These are phyloP conservation scores for Cunninghamia lanceolata DNA, from an alignment of 75 land plant species.

Conservation along the genomic window DNA sequence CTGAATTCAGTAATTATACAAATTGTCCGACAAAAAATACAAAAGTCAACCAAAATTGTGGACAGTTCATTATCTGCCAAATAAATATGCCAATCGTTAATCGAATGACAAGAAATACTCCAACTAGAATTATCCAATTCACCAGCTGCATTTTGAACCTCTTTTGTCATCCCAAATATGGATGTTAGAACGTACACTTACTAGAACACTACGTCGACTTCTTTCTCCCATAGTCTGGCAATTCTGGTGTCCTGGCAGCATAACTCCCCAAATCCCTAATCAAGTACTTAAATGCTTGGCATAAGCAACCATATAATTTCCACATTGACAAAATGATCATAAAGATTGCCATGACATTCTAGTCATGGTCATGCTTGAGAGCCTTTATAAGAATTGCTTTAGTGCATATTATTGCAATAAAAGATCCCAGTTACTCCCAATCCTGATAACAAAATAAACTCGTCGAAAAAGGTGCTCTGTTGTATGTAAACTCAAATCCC, in stretches of 20 bases:
- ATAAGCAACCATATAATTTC: neutral
- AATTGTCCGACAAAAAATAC: neutral
- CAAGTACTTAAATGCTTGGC: neutral
- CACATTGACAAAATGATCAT: neutral
- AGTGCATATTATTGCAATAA: slow-evolving; percentile 36
- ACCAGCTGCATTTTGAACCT: neutral
- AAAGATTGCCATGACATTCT: slow-evolving; percentile 6
- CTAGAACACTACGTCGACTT: neutral
- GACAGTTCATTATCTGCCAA: neutral
- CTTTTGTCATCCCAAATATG: neutral
- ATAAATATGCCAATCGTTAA: neutral
- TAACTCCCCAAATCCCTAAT: neutral
- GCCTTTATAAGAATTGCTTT: slow-evolving; percentile 57
- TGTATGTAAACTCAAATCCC: slow-evolving; percentile 62
- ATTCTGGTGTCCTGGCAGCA: neutral
- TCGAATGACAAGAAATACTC: neutral
- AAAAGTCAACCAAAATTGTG: neutral
- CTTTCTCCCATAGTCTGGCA: neutral
- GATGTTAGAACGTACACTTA: neutral
- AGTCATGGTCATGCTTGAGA: slow-evolving; percentile 66
- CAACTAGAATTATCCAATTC: neutral
- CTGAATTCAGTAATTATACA: neutral
- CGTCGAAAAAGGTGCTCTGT: slow-evolving; percentile 57
- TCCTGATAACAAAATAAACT: slow-evolving; percentile 51
- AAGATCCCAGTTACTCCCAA: slow-evolving; percentile 53